Conservation (phyloP, 768 basidiomycete species). For the Gymnopilus junonius region DNA sequence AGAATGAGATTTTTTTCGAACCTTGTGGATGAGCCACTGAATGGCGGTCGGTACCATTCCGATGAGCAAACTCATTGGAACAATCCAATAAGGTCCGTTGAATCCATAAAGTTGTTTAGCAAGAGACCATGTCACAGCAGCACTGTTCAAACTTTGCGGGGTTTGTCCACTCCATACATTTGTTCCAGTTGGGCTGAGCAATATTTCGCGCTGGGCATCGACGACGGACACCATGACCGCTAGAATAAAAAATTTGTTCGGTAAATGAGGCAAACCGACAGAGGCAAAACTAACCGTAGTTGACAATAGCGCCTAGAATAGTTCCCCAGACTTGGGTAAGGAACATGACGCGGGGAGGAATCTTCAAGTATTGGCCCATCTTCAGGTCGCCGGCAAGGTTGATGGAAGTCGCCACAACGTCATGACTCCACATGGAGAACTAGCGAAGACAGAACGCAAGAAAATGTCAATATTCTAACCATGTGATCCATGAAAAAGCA, state of each 20-base stretch:
- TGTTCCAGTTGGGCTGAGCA: slow-evolving; percentile 55
- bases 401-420: slow-evolving; percentile 59
- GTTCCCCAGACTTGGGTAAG: slow-evolving; percentile 70
- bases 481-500: background rate
- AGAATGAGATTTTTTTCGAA: slow-evolving; percentile 20
- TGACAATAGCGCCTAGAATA: slow-evolving; percentile 50
- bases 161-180: slow-evolving; percentile 66
- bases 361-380: slow-evolving; percentile 71
- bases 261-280: background rate
- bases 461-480: background rate
- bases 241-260: slow-evolving; percentile 22
- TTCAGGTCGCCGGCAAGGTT: slow-evolving; percentile 65
- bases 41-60: slow-evolving; percentile 56
- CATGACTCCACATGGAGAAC: slow-evolving; percentile 75
- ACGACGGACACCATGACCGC: slow-evolving; percentile 65
- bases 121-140: slow-evolving; percentile 67
- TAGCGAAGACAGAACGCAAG: slow-evolving; percentile 20
- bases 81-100: slow-evolving; percentile 57
- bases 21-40: slow-evolving; percentile 59
- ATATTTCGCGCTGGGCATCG: slow-evolving; percentile 53
- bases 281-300: slow-evolving; percentile 36
- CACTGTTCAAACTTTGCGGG: slow-evolving; percentile 56
- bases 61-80: slow-evolving; percentile 57
- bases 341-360: slow-evolving; percentile 71
- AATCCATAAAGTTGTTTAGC: slow-evolving; percentile 60